Base-by-base conservation (phyloP, 805 yeast species). In the Osmozyma mogii region DNA sequence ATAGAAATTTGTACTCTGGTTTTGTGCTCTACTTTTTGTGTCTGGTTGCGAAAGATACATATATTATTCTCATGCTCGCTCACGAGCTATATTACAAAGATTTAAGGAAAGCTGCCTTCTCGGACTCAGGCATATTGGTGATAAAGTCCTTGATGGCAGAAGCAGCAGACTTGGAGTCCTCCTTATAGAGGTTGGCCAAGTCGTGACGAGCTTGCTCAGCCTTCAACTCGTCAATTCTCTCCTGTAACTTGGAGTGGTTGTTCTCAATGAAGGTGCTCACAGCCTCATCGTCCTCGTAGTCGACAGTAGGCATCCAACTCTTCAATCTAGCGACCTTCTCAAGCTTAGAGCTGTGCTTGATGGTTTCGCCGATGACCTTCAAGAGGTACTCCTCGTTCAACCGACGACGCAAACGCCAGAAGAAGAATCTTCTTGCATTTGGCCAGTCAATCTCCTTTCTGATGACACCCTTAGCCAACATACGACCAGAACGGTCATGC, bases 381-480 rank as follows among this genome's bases (percentile, higher is more conserved):
- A 85, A 65, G 54, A 89, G 66, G 59, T 85, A 84, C 58, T 84
- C 94, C 62, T 92, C 98, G 54, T 83, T 79, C 58, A 92, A 68
- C 58, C 96, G 84, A 64, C 98, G 81, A 66, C 96, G 84, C 38
- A 85, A 74, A 61, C 99, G 79, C 98, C 98, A 92, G 92, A 84
- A 92, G 78, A 92, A 92, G 77, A 72, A 84, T 51, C 97, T 78
- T 70, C 99, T 84, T 17, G 96, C 74, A 29, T 87, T 70, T 26
- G 59, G 57, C 96, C 96, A 88, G 49, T 81, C 77, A 31, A 92
- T 62, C 47, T 85, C 92, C 54, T 82, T 80, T 45, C 81, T 72
- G 48, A 92, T 85, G 35, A 80, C 82, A 35, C 89, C 94, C 72
- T 92, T 94, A 32, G 94, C 94, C 61, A 82, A 59, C 97, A 92